Percentiles rank a stretch among this genome's conserved stretches.
Conservation (phyloP, 2,329 filamentous ascomycete genomes). For the Dryadomyces quercivorus region DNA sequence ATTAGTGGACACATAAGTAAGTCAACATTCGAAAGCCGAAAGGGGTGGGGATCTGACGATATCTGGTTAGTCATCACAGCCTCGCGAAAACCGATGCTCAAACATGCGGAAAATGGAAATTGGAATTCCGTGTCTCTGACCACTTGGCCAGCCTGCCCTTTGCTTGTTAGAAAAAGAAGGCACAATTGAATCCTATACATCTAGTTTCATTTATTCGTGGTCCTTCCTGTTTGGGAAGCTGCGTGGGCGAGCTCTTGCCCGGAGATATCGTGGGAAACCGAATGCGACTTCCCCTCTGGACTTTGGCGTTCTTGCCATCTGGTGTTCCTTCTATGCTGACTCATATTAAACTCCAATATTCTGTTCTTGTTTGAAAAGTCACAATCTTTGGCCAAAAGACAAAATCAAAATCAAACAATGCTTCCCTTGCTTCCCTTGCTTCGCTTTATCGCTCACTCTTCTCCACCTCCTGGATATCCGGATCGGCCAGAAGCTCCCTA, state of each 20-base stretch:
- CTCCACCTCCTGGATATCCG: conserved; percentile 12
- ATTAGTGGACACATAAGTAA: background rate
- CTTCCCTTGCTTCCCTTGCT: too few species aligned
- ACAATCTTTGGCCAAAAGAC: background rate
- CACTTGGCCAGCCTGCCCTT: background rate
- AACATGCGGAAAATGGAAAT: background rate
- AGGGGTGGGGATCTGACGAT: background rate
- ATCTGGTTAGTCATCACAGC: background rate
- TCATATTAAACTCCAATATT: too few species aligned
- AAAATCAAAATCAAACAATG: background rate
- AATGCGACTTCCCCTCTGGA: background rate
- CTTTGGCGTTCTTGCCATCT: background rate
- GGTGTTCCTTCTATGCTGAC: too few species aligned
- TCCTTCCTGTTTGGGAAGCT: background rate
- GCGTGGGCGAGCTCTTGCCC: background rate
- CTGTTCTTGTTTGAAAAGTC: too few species aligned
- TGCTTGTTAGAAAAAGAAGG: background rate
- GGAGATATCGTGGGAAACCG: background rate
- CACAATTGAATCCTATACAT: background rate
- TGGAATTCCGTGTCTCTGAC: background rate
- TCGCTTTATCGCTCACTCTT: too few species aligned
- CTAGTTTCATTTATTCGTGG: background rate
- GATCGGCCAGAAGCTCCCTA: conserved; percentile 15
- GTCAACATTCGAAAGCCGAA: background rate
- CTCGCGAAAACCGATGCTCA: background rate